These are phyloP conservation scores for Glebionis coronaria DNA, from an alignment of 129 eudicot genomes.

Conservation along the genomic window DNA sequence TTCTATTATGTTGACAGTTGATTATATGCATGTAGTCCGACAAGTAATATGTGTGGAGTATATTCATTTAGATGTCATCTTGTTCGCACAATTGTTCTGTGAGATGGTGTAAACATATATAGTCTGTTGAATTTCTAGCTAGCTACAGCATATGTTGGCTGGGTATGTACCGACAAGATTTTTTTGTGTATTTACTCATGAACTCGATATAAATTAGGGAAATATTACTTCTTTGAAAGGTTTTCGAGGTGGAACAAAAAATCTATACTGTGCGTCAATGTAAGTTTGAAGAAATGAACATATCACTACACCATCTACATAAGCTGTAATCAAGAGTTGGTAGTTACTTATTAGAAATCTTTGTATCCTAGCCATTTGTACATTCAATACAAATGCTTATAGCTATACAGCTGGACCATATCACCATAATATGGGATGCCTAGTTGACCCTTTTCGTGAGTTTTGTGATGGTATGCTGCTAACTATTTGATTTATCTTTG, in stretches of 20 bases:
- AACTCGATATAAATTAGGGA: conserved; percentile 11
- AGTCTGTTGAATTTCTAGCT: no score
- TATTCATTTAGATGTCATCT: no score
- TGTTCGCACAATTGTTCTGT: no score
- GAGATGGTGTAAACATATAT: no score
- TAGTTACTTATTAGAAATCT: no score
- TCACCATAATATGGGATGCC: background rate
- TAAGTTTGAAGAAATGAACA: no score
- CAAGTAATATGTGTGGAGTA: background rate
- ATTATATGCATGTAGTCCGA: background rate
- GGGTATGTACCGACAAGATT: conserved; percentile 3
- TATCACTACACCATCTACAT: no score
- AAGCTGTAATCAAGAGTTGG: no score
- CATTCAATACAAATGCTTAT: no score
- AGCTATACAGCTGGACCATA: no score
- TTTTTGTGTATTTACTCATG: background rate
- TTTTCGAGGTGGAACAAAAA: conserved; percentile 2
- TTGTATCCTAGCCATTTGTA: no score
- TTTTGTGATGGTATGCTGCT: background rate
- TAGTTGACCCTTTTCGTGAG: background rate
- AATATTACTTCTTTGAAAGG: background rate
- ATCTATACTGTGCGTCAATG: no score
- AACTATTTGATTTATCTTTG: conserved; percentile 6
- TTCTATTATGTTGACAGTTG: conserved; percentile 1
- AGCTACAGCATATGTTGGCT: background rate